Percentiles rank a stretch among this genome's conserved stretches.
phyloP scores from a whole-genome alignment of 2,329 filamentous ascomycete species.

The Diaporthe batatas region DNA sequence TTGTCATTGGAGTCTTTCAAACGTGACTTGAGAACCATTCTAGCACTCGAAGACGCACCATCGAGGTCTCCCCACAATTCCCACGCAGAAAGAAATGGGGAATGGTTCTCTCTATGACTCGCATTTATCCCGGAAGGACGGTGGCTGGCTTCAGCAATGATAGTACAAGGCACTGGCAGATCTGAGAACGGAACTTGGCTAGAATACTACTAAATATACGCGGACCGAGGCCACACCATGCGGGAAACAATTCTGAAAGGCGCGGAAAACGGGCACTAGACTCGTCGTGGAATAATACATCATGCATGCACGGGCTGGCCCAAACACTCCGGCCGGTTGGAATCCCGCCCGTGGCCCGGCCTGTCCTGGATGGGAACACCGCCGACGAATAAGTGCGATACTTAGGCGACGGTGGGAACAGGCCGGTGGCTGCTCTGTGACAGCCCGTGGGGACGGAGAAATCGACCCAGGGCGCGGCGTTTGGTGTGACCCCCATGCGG shows the following conservation, averaged over 20 bases:
- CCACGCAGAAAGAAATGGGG: background rate
- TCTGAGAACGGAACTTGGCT: background rate
- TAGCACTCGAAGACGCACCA: too few species aligned
- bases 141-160: background rate
- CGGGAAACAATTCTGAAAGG: background rate
- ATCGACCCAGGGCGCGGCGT: background rate
- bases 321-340: conserved; percentile 12
- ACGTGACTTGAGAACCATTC: too few species aligned
- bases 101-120: conserved; percentile 5
- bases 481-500: background rate
- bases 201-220: background rate
- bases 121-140: background rate
- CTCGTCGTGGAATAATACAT: background rate
- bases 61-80: background rate
- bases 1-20: too few species aligned
- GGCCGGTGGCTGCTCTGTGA: background rate
- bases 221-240: background rate
- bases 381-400: background rate
- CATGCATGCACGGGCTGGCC: conserved; percentile 21
- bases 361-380: background rate
- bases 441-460: conserved; percentile 7
- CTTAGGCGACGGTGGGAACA: background rate
- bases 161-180: background rate
- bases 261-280: background rate
- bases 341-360: background rate